These are phyloP conservation scores for Suillus plorans DNA, from an alignment of 768 basidiomycete genomes.

Conservation along the genomic window DNA sequence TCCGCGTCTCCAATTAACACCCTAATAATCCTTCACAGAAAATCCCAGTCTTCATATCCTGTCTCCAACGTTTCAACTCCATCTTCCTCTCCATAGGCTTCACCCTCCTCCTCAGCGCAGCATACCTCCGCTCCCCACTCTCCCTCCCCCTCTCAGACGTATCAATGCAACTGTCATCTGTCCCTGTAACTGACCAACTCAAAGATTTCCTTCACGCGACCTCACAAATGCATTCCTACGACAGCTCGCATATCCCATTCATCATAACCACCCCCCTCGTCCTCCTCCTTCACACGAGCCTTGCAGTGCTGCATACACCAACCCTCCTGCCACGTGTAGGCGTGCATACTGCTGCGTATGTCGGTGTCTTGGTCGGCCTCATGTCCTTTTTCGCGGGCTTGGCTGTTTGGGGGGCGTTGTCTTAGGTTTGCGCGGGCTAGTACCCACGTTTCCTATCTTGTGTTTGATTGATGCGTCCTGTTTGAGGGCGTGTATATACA, in stretches of 20 bases:
- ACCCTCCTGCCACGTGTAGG: conserved; percentile 69
- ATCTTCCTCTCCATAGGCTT: conserved; percentile 70
- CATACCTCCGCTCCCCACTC: conserved; percentile 58
- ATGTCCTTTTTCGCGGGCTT: conserved; percentile 73
- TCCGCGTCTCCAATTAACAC: neutral
- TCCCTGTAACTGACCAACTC: conserved; percentile 18
- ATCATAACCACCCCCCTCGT: conserved; percentile 43
- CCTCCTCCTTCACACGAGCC: conserved; percentile 48
- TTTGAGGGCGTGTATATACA: neutral
- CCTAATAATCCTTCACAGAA: conserved; percentile 28
- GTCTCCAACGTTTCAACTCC: conserved; percentile 73
- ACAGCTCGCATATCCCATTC: conserved; percentile 35
- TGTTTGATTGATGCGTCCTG: neutral
- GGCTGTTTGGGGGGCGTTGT: conserved; percentile 69
- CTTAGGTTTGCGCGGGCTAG: conserved; percentile 23
- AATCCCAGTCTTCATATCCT: conserved; percentile 78
- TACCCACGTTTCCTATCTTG: neutral
- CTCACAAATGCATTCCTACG: conserved; percentile 10
- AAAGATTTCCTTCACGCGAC: neutral
- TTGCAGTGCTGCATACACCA: conserved; percentile 67
- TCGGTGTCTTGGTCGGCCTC: conserved; percentile 62
- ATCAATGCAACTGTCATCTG: neutral
- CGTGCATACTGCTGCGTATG: conserved; percentile 74
- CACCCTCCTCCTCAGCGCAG: conserved; percentile 49
- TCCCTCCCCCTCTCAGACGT: conserved; percentile 17